Conservation (phyloP, 2,329 filamentous ascomycete genomes). For the Talaromyces albobiverticillius region DNA sequence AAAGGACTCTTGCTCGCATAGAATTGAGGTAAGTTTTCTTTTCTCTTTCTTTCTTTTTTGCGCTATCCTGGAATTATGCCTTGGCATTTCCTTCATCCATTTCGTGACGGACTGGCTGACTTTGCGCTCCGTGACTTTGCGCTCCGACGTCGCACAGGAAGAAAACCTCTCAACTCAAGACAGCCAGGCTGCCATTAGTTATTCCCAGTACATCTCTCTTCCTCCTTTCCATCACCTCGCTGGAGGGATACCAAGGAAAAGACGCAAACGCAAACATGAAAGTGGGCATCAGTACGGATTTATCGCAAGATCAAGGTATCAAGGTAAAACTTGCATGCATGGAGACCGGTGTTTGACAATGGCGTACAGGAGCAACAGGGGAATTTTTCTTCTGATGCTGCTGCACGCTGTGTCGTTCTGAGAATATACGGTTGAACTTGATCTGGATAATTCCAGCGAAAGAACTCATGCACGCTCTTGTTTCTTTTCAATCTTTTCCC, state of each 20-base stretch:
- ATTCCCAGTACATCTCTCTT: constrained; percentile 28
- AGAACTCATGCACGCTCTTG: constrained; percentile 40
- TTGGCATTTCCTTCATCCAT: background rate
- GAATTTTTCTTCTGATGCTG: background rate
- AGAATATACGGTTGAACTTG: constrained; percentile 46
- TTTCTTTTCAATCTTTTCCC: constrained; percentile 11
- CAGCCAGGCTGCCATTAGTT: constrained; percentile 6
- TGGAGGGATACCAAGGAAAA: constrained; percentile 8
- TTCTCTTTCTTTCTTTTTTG: too few species aligned
- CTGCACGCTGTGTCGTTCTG: constrained; percentile 31
- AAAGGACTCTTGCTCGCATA: background rate
- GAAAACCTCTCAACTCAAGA: background rate
- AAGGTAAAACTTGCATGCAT: constrained; percentile 33
- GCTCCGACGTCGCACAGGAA: background rate
- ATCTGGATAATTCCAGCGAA: constrained; percentile 47
- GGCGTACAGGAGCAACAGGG: constrained; percentile 4
- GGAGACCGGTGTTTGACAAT: constrained; percentile 40
- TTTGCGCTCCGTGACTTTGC: too few species aligned
- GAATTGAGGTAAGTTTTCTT: background rate
- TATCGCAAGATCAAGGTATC: constrained; percentile 42
- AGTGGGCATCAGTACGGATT: constrained; percentile 35
- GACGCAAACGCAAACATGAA: constrained; percentile 35
- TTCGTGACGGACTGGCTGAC: background rate
- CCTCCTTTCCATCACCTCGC: background rate
- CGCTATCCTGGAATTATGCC: background rate